phyloP scores from a whole-genome alignment of 331 rosid genomes.

The Prunus yedoensis region DNA sequence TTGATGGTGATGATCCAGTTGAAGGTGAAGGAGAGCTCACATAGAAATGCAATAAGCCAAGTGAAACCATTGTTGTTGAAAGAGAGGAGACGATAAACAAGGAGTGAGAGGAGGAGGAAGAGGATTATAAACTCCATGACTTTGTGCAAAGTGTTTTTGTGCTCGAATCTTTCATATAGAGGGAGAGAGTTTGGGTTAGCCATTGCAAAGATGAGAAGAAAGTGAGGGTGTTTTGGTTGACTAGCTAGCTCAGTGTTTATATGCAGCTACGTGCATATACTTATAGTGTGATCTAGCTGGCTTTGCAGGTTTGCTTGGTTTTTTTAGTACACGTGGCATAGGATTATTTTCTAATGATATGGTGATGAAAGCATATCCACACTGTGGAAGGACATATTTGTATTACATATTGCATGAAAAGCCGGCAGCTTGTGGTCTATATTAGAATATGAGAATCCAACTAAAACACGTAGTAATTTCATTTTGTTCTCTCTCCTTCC shows the following conservation, averaged over 20 bases:
- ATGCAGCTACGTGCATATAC: neutral
- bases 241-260: neutral
- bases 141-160: conserved; percentile 25
- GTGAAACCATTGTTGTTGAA: conserved; percentile 25
- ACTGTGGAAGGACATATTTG: no score
- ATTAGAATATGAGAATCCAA: no score
- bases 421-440: no score
- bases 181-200: conserved; percentile 22
- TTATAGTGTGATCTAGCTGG: neutral
- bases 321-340: neutral
- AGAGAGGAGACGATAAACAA: conserved; percentile 35
- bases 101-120: conserved; percentile 41
- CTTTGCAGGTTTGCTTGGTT: no score
- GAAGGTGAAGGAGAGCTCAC: conserved; percentile 60
- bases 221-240: neutral
- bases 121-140: conserved; percentile 37
- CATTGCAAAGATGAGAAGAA: neutral
- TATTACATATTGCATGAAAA: no score
- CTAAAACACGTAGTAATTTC: no score
- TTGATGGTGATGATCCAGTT: conserved; percentile 32
- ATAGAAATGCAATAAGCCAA: conserved; percentile 48
- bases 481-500: no score
- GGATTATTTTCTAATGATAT: neutral
- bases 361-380: conserved; percentile 1
- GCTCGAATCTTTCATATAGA: conserved; percentile 27